Evolutionary conservation across 2,329 filamentous ascomycete genomes (phyloP).

Genomic region (Fusarium nygamai): DNA sequence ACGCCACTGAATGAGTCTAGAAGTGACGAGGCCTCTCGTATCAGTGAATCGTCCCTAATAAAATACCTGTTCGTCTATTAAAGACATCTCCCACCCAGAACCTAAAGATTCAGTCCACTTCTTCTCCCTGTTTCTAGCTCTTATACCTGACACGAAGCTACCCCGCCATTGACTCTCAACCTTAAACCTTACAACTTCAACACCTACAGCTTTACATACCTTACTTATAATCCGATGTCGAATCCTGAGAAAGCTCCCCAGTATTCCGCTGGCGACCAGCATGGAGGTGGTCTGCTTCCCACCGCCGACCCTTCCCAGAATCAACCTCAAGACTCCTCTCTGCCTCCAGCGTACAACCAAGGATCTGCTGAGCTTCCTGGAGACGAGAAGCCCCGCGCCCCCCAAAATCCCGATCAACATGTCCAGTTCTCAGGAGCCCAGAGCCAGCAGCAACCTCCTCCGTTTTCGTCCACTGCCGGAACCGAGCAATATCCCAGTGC

Average conservation of each 20-base stretch:
- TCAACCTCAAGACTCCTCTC: slow-evolving; percentile 20
- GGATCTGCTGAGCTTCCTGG: slow-evolving; percentile 25
- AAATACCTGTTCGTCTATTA: slow-evolving; percentile 11
- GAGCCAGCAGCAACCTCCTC: slow-evolving; percentile 11
- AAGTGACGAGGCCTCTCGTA: slow-evolving; percentile 38
- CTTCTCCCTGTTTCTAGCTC: slow-evolving; percentile 1
- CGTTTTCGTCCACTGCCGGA: slow-evolving; percentile 7
- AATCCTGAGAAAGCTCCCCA: slow-evolving; percentile 36
- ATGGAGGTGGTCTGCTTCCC: slow-evolving; percentile 24
- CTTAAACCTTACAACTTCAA: slow-evolving; percentile 15
- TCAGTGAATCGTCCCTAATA: not conserved
- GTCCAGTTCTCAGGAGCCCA: not conserved
- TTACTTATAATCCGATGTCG: slow-evolving; percentile 18
- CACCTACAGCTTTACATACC: not conserved
- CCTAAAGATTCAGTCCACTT: not conserved
- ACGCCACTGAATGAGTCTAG: slow-evolving; percentile 13
- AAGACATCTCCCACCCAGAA: not conserved
- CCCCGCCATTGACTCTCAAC: slow-evolving; percentile 30
- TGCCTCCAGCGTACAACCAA: slow-evolving; percentile 29
- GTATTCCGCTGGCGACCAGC: slow-evolving; percentile 25
- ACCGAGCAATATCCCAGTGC: slow-evolving; percentile 12
- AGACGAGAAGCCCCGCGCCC: slow-evolving; percentile 14
- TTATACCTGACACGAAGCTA: slow-evolving; percentile 19
- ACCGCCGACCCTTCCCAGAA: slow-evolving; percentile 25
- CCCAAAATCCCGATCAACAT: not conserved